Conservation (phyloP, 805 yeast genomes). For the Wickerhamiella galacta region DNA sequence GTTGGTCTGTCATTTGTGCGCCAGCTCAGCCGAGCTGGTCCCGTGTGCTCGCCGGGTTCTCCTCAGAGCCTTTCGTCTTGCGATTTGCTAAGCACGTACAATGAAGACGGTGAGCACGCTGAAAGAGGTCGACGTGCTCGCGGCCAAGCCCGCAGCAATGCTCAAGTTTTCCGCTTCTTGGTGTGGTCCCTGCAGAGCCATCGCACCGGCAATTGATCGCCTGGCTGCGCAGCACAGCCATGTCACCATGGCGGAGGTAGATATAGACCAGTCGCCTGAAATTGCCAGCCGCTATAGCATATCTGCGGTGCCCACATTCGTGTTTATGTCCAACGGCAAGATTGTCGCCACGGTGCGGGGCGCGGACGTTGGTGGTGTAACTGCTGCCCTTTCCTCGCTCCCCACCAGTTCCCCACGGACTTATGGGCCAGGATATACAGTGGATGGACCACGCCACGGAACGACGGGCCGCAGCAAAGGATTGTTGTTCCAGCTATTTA, state of each 20-base stretch:
- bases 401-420: constrained; percentile 2
- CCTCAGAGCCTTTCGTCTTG: neutral
- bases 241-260: constrained; percentile 70
- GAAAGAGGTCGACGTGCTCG: constrained; percentile 2
- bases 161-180: constrained; percentile 79
- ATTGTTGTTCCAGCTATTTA: neutral
- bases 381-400: constrained; percentile 5
- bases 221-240: constrained; percentile 36
- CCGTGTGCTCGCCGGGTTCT: neutral
- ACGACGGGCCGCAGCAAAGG: neutral
- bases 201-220: constrained; percentile 83
- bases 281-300: constrained; percentile 52
- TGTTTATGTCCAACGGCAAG: constrained; percentile 64
- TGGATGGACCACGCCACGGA: neutral
- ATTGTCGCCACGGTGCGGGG: constrained; percentile 34
- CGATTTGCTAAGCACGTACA: neutral
- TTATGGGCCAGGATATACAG: neutral
- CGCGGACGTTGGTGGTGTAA: constrained; percentile 13
- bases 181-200: constrained; percentile 97
- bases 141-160: constrained; percentile 57
- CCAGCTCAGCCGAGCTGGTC: neutral
- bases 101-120: constrained; percentile 1
- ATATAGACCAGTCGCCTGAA: constrained; percentile 62
- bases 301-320: constrained; percentile 48
- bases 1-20: neutral